A percentile compares a stretch with the other conserved stretches of the same genome.
Conservation (phyloP, 495 filamentous ascomycete genomes). For the Pseudotulostoma volvatum region DNA sequence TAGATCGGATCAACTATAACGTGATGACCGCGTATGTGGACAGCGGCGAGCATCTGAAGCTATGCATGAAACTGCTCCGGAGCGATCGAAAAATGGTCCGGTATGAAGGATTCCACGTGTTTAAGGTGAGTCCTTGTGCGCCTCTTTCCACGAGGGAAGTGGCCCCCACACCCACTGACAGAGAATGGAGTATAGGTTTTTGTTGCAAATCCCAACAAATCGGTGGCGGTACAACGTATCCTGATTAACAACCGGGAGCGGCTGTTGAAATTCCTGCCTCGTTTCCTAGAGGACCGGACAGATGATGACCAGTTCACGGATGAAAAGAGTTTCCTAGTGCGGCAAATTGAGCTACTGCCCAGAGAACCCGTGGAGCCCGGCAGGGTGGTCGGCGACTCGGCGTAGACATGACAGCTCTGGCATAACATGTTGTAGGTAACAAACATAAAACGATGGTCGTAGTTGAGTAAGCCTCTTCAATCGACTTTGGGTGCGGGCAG, state of each 20-base stretch:
- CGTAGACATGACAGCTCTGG: slow-evolving; percentile 15
- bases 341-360: slow-evolving; percentile 74
- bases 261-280: slow-evolving; percentile 70
- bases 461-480: too few species aligned
- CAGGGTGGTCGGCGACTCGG: slow-evolving; percentile 10
- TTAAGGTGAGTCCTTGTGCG: slow-evolving; percentile 47
- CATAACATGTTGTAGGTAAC: too few species aligned
- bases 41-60: slow-evolving; percentile 84
- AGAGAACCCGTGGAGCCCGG: slow-evolving; percentile 41
- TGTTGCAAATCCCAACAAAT: slow-evolving; percentile 94
- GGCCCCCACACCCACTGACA: slow-evolving; percentile 10
- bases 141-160: too few species aligned
- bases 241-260: slow-evolving; percentile 89
- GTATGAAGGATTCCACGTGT: slow-evolving; percentile 98
- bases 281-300: slow-evolving; percentile 84
- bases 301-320: slow-evolving; percentile 98
- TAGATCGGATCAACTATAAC: slow-evolving; percentile 91
- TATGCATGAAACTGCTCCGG: slow-evolving; percentile 89
- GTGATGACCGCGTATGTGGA: slow-evolving; percentile 98
- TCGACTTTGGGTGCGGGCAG: too few species aligned
- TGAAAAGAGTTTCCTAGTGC: slow-evolving; percentile 90
- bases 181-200: slow-evolving; percentile 48
- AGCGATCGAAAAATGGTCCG: slow-evolving; percentile 98
- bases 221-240: slow-evolving; percentile 82
- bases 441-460: too few species aligned